Evolutionary conservation across 306 rosid species (phyloP).

Genomic region (Oxytropis ochrocephala): DNA sequence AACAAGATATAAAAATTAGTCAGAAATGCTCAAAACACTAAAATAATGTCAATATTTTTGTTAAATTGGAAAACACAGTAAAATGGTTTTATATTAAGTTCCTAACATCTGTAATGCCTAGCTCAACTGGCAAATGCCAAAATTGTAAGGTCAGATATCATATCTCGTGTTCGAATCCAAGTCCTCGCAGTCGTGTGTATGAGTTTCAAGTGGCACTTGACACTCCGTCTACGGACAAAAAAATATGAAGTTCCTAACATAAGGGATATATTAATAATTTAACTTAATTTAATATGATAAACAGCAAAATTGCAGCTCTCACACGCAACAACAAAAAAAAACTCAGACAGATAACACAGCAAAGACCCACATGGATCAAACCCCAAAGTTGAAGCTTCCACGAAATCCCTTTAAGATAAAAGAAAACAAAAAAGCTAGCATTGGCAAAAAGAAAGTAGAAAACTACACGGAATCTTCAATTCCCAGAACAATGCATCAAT

Average conservation of each 20-base stretch:
- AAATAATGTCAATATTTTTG: not conserved
- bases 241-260: not conserved
- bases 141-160: too few relatives aligned
- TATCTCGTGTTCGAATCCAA: too few relatives aligned
- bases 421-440: constrained; percentile 18
- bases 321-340: constrained; percentile 13
- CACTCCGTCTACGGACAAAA: too few relatives aligned
- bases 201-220: too few relatives aligned
- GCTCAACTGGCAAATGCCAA: too few relatives aligned
- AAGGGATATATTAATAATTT: not conserved
- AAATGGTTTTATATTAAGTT: not conserved
- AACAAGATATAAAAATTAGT: not conserved
- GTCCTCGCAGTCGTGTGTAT: too few relatives aligned
- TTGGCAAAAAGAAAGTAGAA: constrained; percentile 23
- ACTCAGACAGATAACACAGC: constrained; percentile 9
- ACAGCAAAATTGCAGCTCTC: not conserved
- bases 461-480: constrained; percentile 24
- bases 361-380: not conserved
- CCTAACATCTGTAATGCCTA: too few relatives aligned
- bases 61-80: not conserved
- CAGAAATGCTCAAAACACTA: not conserved
- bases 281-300: not conserved
- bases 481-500: constrained; percentile 6
- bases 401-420: not conserved
- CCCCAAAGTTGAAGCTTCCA: constrained; percentile 23